phyloP scores from a whole-genome alignment of 2,329 filamentous ascomycete species.

The Penicillium brevicompactum region DNA sequence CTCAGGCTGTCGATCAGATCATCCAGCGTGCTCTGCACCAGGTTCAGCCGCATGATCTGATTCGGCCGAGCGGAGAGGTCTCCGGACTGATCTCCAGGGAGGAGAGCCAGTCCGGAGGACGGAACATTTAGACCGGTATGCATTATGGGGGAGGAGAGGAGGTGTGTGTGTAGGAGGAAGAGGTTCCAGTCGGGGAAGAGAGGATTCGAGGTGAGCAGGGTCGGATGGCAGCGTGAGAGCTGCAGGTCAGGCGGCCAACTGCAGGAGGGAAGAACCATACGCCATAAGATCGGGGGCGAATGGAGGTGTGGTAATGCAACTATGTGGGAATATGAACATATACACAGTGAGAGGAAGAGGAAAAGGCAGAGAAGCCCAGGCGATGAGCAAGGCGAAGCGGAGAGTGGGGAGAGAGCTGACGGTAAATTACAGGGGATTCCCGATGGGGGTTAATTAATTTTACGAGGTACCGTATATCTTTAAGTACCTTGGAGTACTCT shows the following conservation, averaged over 20 bases:
- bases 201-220: conserved; percentile 26
- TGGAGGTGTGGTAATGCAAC: background rate
- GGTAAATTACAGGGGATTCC: conserved; percentile 26
- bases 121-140: conserved; percentile 37
- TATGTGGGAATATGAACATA: conserved; percentile 7
- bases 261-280: conserved; percentile 31
- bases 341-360: conserved; percentile 10
- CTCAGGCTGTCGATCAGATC: conserved; percentile 49
- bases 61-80: conserved; percentile 35
- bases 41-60: conserved; percentile 51
- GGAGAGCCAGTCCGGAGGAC: conserved; percentile 44
- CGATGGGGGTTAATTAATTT: conserved; percentile 5
- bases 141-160: conserved; percentile 32
- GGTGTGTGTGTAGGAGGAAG: background rate
- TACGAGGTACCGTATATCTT: background rate
- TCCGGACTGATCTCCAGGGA: conserved; percentile 33
- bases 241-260: conserved; percentile 43
- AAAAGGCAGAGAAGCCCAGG: conserved; percentile 15
- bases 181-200: conserved; percentile 10
- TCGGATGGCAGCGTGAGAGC: conserved; percentile 40
- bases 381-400: conserved; percentile 24
- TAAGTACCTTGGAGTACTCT: background rate
- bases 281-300: conserved; percentile 33
- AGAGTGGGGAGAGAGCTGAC: conserved; percentile 30
- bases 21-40: conserved; percentile 47